A percentile compares a stretch with the other conserved stretches of the same genome.
Evolutionary conservation across 306 rosid species (phyloP).

Genomic region (Luffa aegyptiaca): DNA sequence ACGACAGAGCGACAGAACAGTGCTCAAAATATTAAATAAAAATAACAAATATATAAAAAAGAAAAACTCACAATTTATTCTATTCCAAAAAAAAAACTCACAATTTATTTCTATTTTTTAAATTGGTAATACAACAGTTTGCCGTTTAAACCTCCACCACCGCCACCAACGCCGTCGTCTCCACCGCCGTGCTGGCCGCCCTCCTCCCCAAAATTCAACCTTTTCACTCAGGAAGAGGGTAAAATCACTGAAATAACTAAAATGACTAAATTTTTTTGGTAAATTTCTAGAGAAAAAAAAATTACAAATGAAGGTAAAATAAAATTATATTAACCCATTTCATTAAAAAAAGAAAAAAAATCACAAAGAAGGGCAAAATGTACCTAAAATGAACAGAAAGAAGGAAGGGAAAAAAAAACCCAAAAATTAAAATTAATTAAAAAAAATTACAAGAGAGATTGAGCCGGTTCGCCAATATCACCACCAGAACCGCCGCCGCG

Average conservation of each 20-base stretch:
- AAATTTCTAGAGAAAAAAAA: neutral
- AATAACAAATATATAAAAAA: neutral
- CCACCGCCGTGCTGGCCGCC: neutral
- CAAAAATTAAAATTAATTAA: neutral
- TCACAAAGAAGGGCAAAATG: neutral
- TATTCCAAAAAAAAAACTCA: no score
- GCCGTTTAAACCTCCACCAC: neutral
- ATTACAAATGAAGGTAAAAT: neutral
- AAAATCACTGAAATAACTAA: neutral
- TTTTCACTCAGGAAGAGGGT: no score
- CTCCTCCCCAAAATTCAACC: neutral
- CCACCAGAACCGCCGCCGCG: slow-evolving; percentile 2
- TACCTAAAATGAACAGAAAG: neutral
- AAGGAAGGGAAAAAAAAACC: neutral
- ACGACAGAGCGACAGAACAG: slow-evolving; percentile 5
- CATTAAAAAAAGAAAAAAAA: neutral
- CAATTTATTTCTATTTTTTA: neutral
- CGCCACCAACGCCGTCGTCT: neutral
- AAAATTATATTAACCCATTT: neutral
- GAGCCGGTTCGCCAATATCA: slow-evolving; percentile 19
- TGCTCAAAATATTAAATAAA: neutral
- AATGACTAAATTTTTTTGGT: neutral
- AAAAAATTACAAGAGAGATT: slow-evolving; percentile 11
- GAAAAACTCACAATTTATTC: neutral
- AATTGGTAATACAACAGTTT: neutral